These are phyloP conservation scores for Ogataea paradorogensis DNA, from an alignment of 805 yeast species.

Conservation along the genomic window DNA sequence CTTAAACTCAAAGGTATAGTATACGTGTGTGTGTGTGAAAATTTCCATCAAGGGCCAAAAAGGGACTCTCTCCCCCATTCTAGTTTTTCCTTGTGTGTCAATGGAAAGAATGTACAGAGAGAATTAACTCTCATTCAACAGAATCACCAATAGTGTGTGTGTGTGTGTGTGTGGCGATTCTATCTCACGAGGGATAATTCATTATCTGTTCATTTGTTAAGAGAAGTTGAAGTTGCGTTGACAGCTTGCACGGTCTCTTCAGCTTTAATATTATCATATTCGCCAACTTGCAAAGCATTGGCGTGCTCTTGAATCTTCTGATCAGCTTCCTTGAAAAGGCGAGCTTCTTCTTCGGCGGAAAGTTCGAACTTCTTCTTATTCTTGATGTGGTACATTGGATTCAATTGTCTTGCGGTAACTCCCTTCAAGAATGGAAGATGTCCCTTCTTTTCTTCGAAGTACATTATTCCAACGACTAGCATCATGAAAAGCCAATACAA, in stretches of 20 bases:
- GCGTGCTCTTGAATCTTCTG: slow-evolving; percentile 24
- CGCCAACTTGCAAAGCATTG: not conserved
- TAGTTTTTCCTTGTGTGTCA: slow-evolving; percentile 12
- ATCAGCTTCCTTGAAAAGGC: slow-evolving; percentile 46
- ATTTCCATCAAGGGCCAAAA: slow-evolving; percentile 8
- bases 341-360: slow-evolving; percentile 49
- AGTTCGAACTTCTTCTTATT: slow-evolving; percentile 61
- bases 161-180: slow-evolving; percentile 12
- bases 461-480: slow-evolving; percentile 53
- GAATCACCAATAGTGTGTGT: slow-evolving; percentile 12
- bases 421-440: slow-evolving; percentile 68
- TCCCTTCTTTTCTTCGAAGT: slow-evolving; percentile 80
- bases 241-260: slow-evolving; percentile 4
- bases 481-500: slow-evolving; percentile 79
- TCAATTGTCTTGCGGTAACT: slow-evolving; percentile 48
- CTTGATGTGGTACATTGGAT: slow-evolving; percentile 73
- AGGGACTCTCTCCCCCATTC: slow-evolving; percentile 24
- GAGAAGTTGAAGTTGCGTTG: not conserved
- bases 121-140: not conserved
- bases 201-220: not conserved
- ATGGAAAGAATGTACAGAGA: not conserved
- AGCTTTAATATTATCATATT: not conserved
- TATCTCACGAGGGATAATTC: not conserved
- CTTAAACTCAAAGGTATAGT: slow-evolving; percentile 2
- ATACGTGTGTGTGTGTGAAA: slow-evolving; percentile 11